phyloP scores from a whole-genome alignment of 371 early-diverging fungal species.

The Capillidium heterosporum region DNA sequence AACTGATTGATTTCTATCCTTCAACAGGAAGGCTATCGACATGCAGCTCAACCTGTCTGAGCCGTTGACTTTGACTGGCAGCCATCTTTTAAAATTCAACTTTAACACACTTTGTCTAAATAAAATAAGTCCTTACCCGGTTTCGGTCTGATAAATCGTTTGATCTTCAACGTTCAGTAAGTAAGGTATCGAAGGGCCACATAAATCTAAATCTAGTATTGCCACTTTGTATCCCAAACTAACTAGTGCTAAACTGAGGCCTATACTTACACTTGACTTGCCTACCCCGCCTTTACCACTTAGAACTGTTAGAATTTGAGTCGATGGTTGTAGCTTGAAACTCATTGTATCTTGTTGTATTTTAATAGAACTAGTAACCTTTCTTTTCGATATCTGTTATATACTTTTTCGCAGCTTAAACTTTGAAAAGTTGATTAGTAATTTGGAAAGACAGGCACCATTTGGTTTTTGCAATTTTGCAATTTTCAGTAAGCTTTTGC shows the following conservation, averaged over 20 bases:
- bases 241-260: constrained; percentile 61
- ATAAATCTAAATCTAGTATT: constrained; percentile 96
- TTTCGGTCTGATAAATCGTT: constrained; percentile 58
- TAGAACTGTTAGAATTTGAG: constrained; percentile 29
- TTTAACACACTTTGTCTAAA: too few species aligned
- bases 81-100: constrained; percentile 25
- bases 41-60: constrained; percentile 73
- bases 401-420: too few species aligned
- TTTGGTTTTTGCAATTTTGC: too few species aligned
- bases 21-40: constrained; percentile 92
- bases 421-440: too few species aligned
- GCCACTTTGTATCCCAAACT: constrained; percentile 56
- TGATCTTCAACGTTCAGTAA: constrained; percentile 82
- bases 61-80: constrained; percentile 66
- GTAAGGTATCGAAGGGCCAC: constrained; percentile 95
- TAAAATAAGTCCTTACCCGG: constrained; percentile 22
- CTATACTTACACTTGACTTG: constrained; percentile 71
- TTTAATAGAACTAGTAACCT: too few species aligned
- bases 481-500: too few species aligned
- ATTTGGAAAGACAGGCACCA: too few species aligned
- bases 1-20: constrained; percentile 77
- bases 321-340: too few species aligned
- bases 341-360: too few species aligned
- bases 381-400: too few species aligned
- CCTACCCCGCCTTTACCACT: constrained; percentile 99